Evolutionary conservation across 75 land plant genomes (phyloP).

Genomic region (Pseudotsuga menziesii): DNA sequence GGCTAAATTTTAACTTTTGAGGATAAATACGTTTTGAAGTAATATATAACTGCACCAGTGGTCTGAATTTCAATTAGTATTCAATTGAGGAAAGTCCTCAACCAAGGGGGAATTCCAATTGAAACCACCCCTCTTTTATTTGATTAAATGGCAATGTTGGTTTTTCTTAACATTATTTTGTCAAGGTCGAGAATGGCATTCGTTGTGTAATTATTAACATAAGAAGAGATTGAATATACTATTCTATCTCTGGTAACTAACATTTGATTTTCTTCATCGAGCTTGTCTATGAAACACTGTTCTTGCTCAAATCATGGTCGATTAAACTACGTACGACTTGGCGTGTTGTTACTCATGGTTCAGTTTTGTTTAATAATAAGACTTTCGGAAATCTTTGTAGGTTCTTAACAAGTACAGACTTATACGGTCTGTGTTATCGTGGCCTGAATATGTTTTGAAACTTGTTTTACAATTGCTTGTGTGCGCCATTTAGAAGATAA

Average conservation of each 20-base stretch:
- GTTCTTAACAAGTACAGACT: too few species aligned
- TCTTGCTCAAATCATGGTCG: not conserved
- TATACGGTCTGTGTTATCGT: too few species aligned
- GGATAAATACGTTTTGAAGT: not conserved
- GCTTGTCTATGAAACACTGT: not conserved
- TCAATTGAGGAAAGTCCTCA: too few species aligned
- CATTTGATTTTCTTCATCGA: not conserved
- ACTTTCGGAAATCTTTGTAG: too few species aligned
- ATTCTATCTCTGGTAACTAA: not conserved
- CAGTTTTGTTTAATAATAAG: not conserved
- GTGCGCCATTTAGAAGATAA: too few species aligned
- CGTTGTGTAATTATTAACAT: not conserved
- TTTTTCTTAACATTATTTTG: not conserved
- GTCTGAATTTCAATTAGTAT: not conserved
- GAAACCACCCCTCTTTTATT: not conserved
- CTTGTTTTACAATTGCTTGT: too few species aligned
- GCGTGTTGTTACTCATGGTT: not conserved
- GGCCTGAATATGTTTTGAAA: too few species aligned
- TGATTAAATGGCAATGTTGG: not conserved
- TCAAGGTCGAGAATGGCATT: not conserved
- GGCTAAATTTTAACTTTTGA: not conserved
- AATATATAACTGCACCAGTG: not conserved
- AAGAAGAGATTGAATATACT: not conserved
- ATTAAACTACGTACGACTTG: not conserved
- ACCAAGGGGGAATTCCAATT: not conserved